Percentiles rank a stretch among this genome's conserved stretches.
phyloP scores from a whole-genome alignment of 768 basidiomycete genomes.

The Hortiboletus flavorubellus region DNA sequence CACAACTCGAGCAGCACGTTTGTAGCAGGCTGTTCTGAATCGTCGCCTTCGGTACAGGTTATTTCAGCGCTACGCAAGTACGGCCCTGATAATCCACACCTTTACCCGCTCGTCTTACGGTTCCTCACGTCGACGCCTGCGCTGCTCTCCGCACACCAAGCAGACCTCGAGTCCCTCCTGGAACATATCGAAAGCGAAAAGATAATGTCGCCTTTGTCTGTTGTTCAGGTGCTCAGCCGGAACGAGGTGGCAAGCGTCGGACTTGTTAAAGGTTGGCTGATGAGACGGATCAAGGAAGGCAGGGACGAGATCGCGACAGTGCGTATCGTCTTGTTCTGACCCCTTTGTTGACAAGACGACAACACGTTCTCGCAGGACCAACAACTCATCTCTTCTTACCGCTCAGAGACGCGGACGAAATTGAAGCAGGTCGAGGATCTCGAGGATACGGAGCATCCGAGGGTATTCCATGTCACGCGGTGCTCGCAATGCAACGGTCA shows the following conservation, averaged over 20 bases:
- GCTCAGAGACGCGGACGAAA: conserved; percentile 77
- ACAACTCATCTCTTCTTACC: conserved; percentile 83
- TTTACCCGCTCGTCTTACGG: conserved; percentile 85
- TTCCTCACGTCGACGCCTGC: conserved; percentile 84
- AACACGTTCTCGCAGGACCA: conserved; percentile 57
- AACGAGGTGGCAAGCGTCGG: conserved; percentile 92
- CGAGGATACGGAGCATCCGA: conserved; percentile 71
- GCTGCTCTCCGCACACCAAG: conserved; percentile 65
- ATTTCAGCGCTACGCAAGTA: conserved; percentile 73
- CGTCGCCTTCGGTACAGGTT: conserved; percentile 44
- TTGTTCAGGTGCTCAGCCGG: conserved; percentile 84
- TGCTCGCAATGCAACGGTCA: conserved; percentile 88
- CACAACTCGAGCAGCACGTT: conserved; percentile 29
- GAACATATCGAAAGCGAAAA: conserved; percentile 75
- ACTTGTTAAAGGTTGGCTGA: conserved; percentile 88
- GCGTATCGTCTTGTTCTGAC: conserved; percentile 26
- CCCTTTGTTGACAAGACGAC: background rate
- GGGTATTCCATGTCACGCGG: conserved; percentile 91
- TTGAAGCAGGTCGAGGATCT: conserved; percentile 80
- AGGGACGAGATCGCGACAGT: conserved; percentile 79
- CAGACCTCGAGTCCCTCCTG: conserved; percentile 68
- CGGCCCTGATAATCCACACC: conserved; percentile 63
- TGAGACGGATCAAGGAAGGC: conserved; percentile 70
- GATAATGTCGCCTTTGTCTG: conserved; percentile 85
- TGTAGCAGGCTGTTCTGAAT: conserved; percentile 25